A percentile compares a stretch with the other conserved stretches of the same genome.
Evolutionary conservation across 2,329 filamentous ascomycete genomes (phyloP).

Genomic region (Pyricularia grisea): DNA sequence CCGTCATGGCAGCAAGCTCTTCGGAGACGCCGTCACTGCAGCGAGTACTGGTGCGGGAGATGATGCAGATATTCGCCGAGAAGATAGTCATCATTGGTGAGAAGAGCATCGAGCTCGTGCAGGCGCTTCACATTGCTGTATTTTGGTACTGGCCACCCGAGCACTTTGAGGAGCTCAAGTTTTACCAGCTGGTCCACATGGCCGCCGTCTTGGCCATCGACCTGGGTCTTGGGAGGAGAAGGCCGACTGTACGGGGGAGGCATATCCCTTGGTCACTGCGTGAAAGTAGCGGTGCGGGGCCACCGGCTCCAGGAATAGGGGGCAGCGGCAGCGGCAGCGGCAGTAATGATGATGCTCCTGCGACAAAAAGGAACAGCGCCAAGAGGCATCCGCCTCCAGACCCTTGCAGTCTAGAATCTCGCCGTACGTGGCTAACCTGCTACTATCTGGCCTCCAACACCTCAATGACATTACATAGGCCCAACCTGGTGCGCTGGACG

Average conservation of each 20-base stretch:
- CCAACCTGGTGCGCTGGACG: conserved; percentile 50
- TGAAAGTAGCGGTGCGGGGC: background rate
- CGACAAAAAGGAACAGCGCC: background rate
- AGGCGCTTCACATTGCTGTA: conserved; percentile 65
- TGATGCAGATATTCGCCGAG: conserved; percentile 66
- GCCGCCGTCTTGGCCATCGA: conserved; percentile 77
- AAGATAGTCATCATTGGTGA: conserved; percentile 65
- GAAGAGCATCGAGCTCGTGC: conserved; percentile 75
- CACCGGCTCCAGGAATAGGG: background rate
- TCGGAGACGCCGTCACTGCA: conserved; percentile 49
- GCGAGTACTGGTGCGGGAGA: conserved; percentile 53
- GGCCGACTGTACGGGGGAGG: conserved; percentile 15
- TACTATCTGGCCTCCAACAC: conserved; percentile 52
- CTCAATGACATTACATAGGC: conserved; percentile 51
- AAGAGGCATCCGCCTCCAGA: conserved; percentile 35
- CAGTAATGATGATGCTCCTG: background rate
- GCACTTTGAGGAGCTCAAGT: conserved; percentile 77
- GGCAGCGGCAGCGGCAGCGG: conserved; percentile 8
- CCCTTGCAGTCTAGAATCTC: conserved; percentile 42
- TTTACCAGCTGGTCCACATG: conserved; percentile 78
- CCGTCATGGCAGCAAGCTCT: conserved; percentile 57
- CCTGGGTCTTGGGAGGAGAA: conserved; percentile 53
- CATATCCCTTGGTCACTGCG: conserved; percentile 18
- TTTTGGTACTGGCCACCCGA: conserved; percentile 83
- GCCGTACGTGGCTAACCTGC: conserved; percentile 49